Conservation (phyloP, 495 filamentous ascomycete genomes). For the Lindgomyces ingoldianus region DNA sequence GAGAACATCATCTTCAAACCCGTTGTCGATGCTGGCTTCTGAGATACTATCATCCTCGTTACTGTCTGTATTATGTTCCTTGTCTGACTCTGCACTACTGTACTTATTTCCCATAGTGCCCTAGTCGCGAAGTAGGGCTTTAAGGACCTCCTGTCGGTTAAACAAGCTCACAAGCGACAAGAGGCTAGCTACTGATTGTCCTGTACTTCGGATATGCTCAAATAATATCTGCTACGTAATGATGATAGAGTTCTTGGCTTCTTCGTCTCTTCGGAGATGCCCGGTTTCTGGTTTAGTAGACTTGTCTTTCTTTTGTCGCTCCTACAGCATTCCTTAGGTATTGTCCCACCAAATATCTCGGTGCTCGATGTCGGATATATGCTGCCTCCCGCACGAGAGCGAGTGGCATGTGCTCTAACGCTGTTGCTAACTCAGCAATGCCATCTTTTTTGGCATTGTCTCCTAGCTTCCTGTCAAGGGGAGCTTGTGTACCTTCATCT, state of each 20-base stretch:
- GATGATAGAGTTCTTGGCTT: constrained; percentile 43
- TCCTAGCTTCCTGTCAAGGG: constrained; percentile 49
- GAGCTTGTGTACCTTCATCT: constrained; percentile 37
- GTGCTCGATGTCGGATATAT: constrained; percentile 25
- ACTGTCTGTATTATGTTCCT: too few relatives aligned
- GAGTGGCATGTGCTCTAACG: too few relatives aligned
- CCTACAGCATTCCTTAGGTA: constrained; percentile 47
- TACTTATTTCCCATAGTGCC: constrained; percentile 45
- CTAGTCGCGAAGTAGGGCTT: constrained; percentile 9
- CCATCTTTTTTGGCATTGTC: constrained; percentile 16
- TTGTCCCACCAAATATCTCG: constrained; percentile 11
- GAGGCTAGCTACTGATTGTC: constrained; percentile 32
- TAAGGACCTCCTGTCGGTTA: constrained; percentile 43
- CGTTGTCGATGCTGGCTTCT: constrained; percentile 14
- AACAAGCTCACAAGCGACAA: constrained; percentile 41
- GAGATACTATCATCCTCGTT: too few relatives aligned
- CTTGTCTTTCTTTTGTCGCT: constrained; percentile 40
- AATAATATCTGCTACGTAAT: constrained; percentile 54
- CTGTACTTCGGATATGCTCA: constrained; percentile 43
- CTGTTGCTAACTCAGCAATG: constrained; percentile 6
- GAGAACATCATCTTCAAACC: constrained; percentile 38
- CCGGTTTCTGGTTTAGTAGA: constrained; percentile 40
- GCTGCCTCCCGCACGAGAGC: too few relatives aligned
- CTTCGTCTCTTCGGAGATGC: constrained; percentile 41
- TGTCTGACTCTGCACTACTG: too few relatives aligned